Base-by-base conservation (phyloP, 345 rosid genomes). In the Streptanthus diversifolius region DNA sequence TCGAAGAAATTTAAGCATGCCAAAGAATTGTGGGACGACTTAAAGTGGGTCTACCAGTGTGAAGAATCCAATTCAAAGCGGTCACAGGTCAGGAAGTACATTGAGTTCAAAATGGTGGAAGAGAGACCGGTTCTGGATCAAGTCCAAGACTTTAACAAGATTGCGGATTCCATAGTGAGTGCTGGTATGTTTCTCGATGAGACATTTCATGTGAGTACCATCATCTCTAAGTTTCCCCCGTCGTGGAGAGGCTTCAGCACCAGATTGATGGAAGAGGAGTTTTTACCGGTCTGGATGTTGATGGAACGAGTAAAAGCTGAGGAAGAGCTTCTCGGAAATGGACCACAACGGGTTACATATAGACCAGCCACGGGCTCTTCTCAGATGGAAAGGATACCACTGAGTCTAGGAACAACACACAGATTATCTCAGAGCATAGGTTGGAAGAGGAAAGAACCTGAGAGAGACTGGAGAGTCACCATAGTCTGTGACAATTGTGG, bases 1-100 rank as follows among this genome's bases (percentile, higher is more conserved):
- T 82, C 83, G 1, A 80, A 82, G 72, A 86, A 73, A 21, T 72
- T 82, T 44, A 68, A 63, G 70, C 81, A 68, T 59, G 98, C 96
- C 19, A 93, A 83, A 79, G 90, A 84, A 62, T 72, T 90, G n/a
- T 93, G 97, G 96, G 92, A 87, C 41, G 86, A 85, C 78, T 86
- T 90, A 63, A 89, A 80, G 55, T 77, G 80, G 61, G 90, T 85
- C 19, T 89, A 91, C 75, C 89, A 83, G 12, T 56, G 76, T 22
- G 91, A 89, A 65, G 92, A 87, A 53, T 75, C 76, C 18, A 88
- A 85, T 68, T 81, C 86, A 1, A 86, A 82, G 85, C 84, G 88
- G 74, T 72, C 82, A 72, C 90, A 74, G 55, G 96, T 93, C 10
- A 93, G 82, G 68, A 86, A 74, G 76, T 93, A 93, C 80, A 78